Conservation (phyloP, 371 early-diverging fungal genomes). For the Haplosporangium sp. region DNA sequence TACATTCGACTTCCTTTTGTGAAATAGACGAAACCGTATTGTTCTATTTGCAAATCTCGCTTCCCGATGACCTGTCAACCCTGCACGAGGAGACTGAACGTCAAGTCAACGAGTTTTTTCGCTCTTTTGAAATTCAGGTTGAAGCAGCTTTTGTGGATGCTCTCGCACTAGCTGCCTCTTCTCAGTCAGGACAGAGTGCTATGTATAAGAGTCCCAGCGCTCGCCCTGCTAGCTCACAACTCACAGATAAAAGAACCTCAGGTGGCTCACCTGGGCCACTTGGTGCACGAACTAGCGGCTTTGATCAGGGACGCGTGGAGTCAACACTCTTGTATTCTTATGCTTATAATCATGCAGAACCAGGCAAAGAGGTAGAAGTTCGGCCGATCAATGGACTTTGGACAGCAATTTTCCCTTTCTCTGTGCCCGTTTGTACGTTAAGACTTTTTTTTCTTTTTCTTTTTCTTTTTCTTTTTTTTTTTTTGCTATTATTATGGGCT, state of each 20-base stretch:
- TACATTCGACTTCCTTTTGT: background rate
- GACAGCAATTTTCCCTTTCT: slow-evolving; percentile 67
- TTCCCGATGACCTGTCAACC: slow-evolving; percentile 54
- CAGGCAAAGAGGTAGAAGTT: slow-evolving; percentile 62
- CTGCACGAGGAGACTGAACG: slow-evolving; percentile 43
- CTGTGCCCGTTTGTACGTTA: slow-evolving; percentile 69
- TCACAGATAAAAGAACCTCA: slow-evolving; percentile 31
- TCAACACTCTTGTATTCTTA: slow-evolving; percentile 67
- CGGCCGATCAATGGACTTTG: slow-evolving; percentile 62
- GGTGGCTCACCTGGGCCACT: slow-evolving; percentile 31
- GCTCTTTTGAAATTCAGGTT: slow-evolving; percentile 69
- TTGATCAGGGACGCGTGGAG: slow-evolving; percentile 49
- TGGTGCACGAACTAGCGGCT: slow-evolving; percentile 19
- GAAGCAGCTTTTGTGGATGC: slow-evolving; percentile 68
- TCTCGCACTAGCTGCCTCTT: slow-evolving; percentile 30
- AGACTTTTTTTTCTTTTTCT: background rate
- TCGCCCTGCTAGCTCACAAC: slow-evolving; percentile 34
- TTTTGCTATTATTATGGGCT: no score
- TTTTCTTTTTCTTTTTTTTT: no score
- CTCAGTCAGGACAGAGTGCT: slow-evolving; percentile 11
- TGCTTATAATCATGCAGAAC: slow-evolving; percentile 63
- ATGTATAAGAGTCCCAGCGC: slow-evolving; percentile 33
- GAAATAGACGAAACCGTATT: slow-evolving; percentile 48
- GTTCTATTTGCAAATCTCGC: slow-evolving; percentile 50
- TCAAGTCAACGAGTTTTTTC: slow-evolving; percentile 58